These are phyloP conservation scores for Entomortierella parvispora DNA, from an alignment of 192 early-diverging fungal species.

Conservation along the genomic window DNA sequence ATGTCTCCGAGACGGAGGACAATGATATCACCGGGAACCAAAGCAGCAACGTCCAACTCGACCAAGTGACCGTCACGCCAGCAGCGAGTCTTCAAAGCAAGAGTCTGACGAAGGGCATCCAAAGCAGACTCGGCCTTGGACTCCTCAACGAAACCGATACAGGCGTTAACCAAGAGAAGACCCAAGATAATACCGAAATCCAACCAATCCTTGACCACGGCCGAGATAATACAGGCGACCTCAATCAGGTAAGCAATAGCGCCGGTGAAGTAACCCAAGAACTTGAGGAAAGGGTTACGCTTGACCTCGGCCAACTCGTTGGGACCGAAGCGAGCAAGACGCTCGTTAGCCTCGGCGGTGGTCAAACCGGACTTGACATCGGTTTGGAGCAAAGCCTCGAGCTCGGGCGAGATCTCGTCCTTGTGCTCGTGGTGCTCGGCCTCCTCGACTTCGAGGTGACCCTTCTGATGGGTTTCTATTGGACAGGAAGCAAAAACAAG, in stretches of 20 bases:
- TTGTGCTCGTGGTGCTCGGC: constrained; percentile 77
- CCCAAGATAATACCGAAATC: constrained; percentile 88
- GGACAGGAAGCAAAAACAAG: neutral
- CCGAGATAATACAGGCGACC: constrained; percentile 85
- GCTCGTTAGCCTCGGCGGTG: constrained; percentile 75
- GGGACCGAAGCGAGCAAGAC: constrained; percentile 77
- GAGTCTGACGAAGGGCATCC: constrained; percentile 93
- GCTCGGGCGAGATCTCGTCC: constrained; percentile 85
- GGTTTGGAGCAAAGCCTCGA: constrained; percentile 85
- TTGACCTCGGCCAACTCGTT: constrained; percentile 89
- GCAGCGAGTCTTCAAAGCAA: constrained; percentile 85
- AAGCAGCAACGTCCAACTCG: constrained; percentile 76
- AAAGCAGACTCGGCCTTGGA: constrained; percentile 93
- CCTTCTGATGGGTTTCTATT: constrained; percentile 33
- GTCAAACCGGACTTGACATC: constrained; percentile 83
- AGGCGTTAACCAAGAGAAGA: constrained; percentile 85
- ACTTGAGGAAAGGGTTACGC: constrained; percentile 87
- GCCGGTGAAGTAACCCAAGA: constrained; percentile 89
- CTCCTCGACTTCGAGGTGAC: constrained; percentile 69
- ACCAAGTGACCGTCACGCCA: constrained; percentile 82
- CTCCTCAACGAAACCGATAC: constrained; percentile 95
- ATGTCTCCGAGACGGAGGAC: constrained; percentile 94
- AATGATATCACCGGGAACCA: constrained; percentile 95
- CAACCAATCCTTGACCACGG: constrained; percentile 70
- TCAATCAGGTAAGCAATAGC: constrained; percentile 92